phyloP scores from a whole-genome alignment of 2,329 filamentous ascomycete species.

The Beauveria brongniartii region DNA sequence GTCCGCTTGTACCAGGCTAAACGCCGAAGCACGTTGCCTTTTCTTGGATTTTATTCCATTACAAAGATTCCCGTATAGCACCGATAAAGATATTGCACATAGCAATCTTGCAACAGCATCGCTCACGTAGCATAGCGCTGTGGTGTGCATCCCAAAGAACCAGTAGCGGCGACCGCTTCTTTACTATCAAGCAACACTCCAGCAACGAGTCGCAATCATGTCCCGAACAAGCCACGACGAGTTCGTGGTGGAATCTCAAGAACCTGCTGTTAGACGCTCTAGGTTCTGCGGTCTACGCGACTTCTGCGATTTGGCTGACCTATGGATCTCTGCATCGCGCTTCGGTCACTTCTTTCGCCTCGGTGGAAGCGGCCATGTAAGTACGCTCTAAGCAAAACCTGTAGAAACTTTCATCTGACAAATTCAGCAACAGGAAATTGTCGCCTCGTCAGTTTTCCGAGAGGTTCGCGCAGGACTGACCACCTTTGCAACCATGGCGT shows the following conservation, averaged over 20 bases:
- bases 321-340: constrained; percentile 31
- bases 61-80: background rate
- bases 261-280: constrained; percentile 17
- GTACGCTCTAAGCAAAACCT: constrained; percentile 18
- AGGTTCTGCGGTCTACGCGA: constrained; percentile 27
- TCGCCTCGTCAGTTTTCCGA: constrained; percentile 62
- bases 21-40: background rate
- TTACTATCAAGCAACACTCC: background rate
- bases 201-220: background rate
- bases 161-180: background rate
- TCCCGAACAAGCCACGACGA: constrained; percentile 7
- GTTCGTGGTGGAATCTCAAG: constrained; percentile 12
- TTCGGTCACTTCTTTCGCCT: constrained; percentile 58
- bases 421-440: constrained; percentile 55
- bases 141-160: background rate
- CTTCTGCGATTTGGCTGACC: constrained; percentile 27
- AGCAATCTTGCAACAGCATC: background rate
- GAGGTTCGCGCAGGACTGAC: constrained; percentile 74
- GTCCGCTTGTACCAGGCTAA: background rate
- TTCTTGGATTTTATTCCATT: no score
- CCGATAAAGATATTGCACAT: no score
- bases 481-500: constrained; percentile 75
- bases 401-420: background rate
- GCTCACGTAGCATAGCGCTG: background rate
- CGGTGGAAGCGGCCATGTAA: constrained; percentile 60